Evolutionary conservation across 306 rosid genomes (phyloP).

Genomic region (Citrullus mucosospermus): DNA sequence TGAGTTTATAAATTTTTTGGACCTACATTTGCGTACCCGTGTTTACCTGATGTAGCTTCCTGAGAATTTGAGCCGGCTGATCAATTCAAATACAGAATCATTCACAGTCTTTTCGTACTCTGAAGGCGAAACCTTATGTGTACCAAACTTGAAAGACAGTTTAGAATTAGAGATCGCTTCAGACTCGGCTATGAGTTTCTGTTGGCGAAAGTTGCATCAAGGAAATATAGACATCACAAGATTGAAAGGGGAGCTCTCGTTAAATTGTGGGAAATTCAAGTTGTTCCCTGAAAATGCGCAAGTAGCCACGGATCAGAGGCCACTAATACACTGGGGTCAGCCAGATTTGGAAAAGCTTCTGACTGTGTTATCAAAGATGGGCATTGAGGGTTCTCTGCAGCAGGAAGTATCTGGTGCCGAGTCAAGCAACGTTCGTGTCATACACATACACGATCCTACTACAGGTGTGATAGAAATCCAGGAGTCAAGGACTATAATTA

Average conservation of each 20-base stretch:
- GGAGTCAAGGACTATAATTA: conserved; percentile 29
- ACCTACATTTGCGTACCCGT: background rate
- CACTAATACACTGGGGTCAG: conserved; percentile 39
- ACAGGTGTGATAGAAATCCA: conserved; percentile 49
- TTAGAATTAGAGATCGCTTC: conserved; percentile 35
- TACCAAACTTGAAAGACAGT: conserved; percentile 34
- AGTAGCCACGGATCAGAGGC: conserved; percentile 10
- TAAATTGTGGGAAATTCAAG: conserved; percentile 33
- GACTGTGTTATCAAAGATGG: conserved; percentile 38
- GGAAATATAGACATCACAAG: conserved; percentile 36
- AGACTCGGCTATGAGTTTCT: conserved; percentile 52
- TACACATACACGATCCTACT: conserved; percentile 39
- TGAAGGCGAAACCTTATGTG: conserved; percentile 30
- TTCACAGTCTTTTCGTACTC: conserved; percentile 34
- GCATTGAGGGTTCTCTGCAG: conserved; percentile 35
- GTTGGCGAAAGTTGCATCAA: conserved; percentile 40
- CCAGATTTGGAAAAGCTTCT: conserved; percentile 42
- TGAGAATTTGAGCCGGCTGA: conserved; percentile 29
- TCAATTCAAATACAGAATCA: conserved; percentile 22
- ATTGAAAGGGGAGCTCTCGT: conserved; percentile 46
- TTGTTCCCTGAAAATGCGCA: conserved; percentile 23
- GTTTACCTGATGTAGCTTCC: conserved; percentile 37
- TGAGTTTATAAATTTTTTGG: conserved; percentile 5
- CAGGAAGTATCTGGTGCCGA: conserved; percentile 14
- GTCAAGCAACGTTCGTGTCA: conserved; percentile 8